phyloP scores from a whole-genome alignment of 2,329 filamentous ascomycete genomes.

The Colletotrichum gloeosporioides region DNA sequence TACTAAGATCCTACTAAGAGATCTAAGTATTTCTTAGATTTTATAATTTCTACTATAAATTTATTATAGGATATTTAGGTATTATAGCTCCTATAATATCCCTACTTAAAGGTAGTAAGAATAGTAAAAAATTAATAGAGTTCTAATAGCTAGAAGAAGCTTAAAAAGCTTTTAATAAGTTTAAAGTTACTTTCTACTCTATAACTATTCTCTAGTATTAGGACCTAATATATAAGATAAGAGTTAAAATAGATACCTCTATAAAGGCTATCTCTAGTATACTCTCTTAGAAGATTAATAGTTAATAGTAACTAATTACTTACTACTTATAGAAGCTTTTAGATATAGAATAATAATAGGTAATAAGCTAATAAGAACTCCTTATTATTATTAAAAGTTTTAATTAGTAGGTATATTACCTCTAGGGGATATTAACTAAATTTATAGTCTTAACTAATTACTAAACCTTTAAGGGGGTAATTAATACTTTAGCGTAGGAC shows the following conservation, averaged over 20 bases:
- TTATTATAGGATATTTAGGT: background rate
- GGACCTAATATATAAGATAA: background rate
- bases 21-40: background rate
- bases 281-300: too few species aligned
- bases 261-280: background rate
- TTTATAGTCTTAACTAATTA: too few species aligned
- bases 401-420: too few species aligned
- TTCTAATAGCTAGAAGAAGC: background rate
- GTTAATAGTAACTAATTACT: too few species aligned
- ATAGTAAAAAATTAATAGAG: background rate
- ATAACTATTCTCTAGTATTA: background rate
- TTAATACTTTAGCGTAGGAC: too few species aligned
- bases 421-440: too few species aligned
- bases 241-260: background rate
- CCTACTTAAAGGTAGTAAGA: background rate
- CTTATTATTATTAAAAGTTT: too few species aligned
- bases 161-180: background rate
- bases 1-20: background rate
- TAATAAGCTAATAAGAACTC: too few species aligned
- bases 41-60: background rate
- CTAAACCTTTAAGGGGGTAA: too few species aligned
- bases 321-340: too few species aligned
- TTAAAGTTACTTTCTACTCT: background rate
- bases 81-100: background rate
- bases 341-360: too few species aligned